phyloP scores from a whole-genome alignment of 2,329 filamentous ascomycete species.

The Colletotrichum musicola region DNA sequence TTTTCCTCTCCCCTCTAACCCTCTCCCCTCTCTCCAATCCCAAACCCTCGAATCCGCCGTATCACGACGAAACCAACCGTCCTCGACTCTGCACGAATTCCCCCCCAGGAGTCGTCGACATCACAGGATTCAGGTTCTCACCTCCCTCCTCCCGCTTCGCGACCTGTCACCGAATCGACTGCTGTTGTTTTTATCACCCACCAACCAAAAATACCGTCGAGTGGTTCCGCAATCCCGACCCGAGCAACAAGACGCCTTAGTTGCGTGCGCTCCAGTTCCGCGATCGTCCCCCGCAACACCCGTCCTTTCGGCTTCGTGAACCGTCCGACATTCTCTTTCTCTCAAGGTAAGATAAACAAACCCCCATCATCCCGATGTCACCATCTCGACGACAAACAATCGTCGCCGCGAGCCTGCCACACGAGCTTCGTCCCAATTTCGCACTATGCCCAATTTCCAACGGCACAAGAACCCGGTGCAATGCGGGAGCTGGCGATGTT shows the following conservation, averaged over 20 bases:
- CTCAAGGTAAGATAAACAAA: conserved; percentile 20
- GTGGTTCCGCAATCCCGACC: background rate
- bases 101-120: conserved; percentile 30
- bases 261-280: background rate
- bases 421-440: conserved; percentile 20
- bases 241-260: background rate
- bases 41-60: conserved; percentile 37
- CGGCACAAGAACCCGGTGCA: background rate
- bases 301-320: conserved; percentile 7
- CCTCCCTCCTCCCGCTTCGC: background rate
- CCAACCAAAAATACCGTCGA: background rate
- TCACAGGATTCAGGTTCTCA: conserved; percentile 37
- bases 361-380: background rate
- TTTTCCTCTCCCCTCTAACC: conserved; percentile 6
- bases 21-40: conserved; percentile 10
- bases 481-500: background rate
- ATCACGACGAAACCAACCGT: conserved; percentile 32
- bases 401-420: conserved; percentile 11
- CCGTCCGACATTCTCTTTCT: conserved; percentile 20
- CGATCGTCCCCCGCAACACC: background rate
- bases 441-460: background rate
- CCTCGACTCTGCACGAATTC: conserved; percentile 31
- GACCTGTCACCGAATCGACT: conserved; percentile 20
- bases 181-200: background rate
- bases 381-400: background rate